A percentile compares a stretch with the other conserved stretches of the same genome.
Conservation (phyloP, 2,329 filamentous ascomycete species). For the Botryosphaeria agaves region DNA sequence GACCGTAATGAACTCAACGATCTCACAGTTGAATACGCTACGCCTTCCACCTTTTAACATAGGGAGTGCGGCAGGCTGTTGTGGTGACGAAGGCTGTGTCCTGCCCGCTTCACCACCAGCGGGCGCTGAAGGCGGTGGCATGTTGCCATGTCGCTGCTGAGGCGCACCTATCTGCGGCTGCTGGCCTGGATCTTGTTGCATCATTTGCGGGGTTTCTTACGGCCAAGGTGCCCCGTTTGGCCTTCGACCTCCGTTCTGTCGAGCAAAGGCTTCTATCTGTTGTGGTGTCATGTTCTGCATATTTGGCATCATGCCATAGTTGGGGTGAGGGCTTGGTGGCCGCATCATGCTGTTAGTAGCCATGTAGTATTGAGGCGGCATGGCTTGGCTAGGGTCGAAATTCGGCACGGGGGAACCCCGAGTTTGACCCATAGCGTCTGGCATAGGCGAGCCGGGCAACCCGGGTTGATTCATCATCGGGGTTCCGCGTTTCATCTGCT, state of each 20-base stretch:
- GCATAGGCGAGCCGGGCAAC: slow-evolving; percentile 49
- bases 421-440: slow-evolving; percentile 48
- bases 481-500: slow-evolving; percentile 65
- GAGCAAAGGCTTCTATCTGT: slow-evolving; percentile 24
- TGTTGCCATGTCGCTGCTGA: slow-evolving; percentile 48
- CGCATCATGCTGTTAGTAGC: slow-evolving; percentile 38
- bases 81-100: slow-evolving; percentile 30
- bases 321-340: too few relatives aligned
- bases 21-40: too few relatives aligned
- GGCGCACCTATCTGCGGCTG: slow-evolving; percentile 47
- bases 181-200: slow-evolving; percentile 20
- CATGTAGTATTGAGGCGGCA: slow-evolving; percentile 20
- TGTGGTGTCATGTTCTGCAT: slow-evolving; percentile 40
- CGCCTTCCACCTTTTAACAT: too few relatives aligned
- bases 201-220: slow-evolving; percentile 13
- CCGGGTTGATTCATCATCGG: slow-evolving; percentile 54
- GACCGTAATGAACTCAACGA: too few relatives aligned
- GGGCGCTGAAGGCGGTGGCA: slow-evolving; percentile 31
- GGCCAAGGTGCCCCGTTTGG: slow-evolving; percentile 17
- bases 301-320: too few relatives aligned
- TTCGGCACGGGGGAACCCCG: slow-evolving; percentile 44
- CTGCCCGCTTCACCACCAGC: slow-evolving; percentile 20
- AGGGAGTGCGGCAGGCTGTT: slow-evolving; percentile 38
- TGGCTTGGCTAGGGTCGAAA: slow-evolving; percentile 30
- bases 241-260: slow-evolving; percentile 17